A percentile compares a stretch with the other conserved stretches of the same genome.
phyloP scores from a whole-genome alignment of 1,139 yeast species.

The Protomyces pachydermus region DNA sequence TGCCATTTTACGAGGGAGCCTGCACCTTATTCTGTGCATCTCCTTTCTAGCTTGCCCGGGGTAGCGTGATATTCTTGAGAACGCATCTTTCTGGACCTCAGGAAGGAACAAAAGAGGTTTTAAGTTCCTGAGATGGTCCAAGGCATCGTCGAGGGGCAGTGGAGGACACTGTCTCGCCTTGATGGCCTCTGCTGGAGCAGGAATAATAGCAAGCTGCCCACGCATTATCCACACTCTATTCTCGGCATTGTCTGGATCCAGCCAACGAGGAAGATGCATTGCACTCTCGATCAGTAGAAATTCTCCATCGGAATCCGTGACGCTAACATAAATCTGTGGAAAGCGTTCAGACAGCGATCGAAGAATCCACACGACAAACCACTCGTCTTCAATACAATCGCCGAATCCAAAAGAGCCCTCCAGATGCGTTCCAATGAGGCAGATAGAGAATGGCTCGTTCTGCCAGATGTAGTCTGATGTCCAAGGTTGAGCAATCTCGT shows the following conservation, averaged over 20 bases:
- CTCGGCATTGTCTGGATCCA: slow-evolving; percentile 43
- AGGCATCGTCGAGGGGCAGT: slow-evolving; percentile 27
- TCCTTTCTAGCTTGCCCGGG: slow-evolving; percentile 31
- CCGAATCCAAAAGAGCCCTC: slow-evolving; percentile 46
- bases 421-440: slow-evolving; percentile 35
- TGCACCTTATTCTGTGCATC: slow-evolving; percentile 30
- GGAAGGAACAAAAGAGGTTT: neutral
- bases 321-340: slow-evolving; percentile 44
- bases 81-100: neutral
- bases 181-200: slow-evolving; percentile 26
- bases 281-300: slow-evolving; percentile 50
- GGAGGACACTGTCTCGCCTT: slow-evolving; percentile 6
- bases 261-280: slow-evolving; percentile 46
- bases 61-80: slow-evolving; percentile 27
- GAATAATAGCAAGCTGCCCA: slow-evolving; percentile 35
- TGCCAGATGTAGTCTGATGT: slow-evolving; percentile 36
- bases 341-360: slow-evolving; percentile 41
- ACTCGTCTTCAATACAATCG: slow-evolving; percentile 47
- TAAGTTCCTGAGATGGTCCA: slow-evolving; percentile 13
- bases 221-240: slow-evolving; percentile 41
- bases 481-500: slow-evolving; percentile 27
- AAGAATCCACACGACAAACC: slow-evolving; percentile 46
- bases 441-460: slow-evolving; percentile 33
- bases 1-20: slow-evolving; percentile 32
- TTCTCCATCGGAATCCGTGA: slow-evolving; percentile 56